Base-by-base conservation (phyloP, 2,329 filamentous ascomycete species). In the Aspergillus neotritici region DNA sequence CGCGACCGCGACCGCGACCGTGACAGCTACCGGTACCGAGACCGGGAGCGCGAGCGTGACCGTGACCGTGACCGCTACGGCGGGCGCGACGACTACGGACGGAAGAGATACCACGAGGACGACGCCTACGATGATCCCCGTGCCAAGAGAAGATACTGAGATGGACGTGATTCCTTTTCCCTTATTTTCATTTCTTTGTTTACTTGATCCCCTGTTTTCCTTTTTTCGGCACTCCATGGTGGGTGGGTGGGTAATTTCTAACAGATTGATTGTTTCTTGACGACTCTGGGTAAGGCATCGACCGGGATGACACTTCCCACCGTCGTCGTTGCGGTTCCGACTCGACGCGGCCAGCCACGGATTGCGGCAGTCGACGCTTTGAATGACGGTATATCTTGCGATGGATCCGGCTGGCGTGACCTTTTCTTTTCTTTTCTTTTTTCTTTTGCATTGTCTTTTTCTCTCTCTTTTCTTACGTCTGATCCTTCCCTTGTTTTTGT, bases 121-220 rank as follows among this genome's bases (percentile, higher is more conserved):
- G 82, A 83, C 63, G 78, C 80, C 53, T 84, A 90, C 69, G 88
- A 95, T 61, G 90, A 95, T 66, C 73, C 75, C 39, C 75, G 79
- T 55, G 73, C 72, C 56, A 75, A 78, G 62, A 73, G 79, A 60
- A 73, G 79, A 61, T 83, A 82, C 63, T 82, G 68, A 66, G 21
- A 9, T 25, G 21, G 21, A 25, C 21, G 7, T 25, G 21, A 25
- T 25, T 25, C 21, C 7, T 25, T 8, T 25, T 25, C 21, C 21
- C 21, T 25, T 25, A 8, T 3, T 8, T 25, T 25, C 9, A 8
- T 3, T 8, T 25, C 21, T 25, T 25, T 21, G 4, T 25, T 9
- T 25, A 25, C 21, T 25, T 25, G 21, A 25, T 25, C 21, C 21
- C 21, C 21, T 25, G 21, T 25, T 25, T 25, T 25, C 21, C 9